Evolutionary conservation across 768 basidiomycete species (phyloP).

Genomic region (Russula earlei): DNA sequence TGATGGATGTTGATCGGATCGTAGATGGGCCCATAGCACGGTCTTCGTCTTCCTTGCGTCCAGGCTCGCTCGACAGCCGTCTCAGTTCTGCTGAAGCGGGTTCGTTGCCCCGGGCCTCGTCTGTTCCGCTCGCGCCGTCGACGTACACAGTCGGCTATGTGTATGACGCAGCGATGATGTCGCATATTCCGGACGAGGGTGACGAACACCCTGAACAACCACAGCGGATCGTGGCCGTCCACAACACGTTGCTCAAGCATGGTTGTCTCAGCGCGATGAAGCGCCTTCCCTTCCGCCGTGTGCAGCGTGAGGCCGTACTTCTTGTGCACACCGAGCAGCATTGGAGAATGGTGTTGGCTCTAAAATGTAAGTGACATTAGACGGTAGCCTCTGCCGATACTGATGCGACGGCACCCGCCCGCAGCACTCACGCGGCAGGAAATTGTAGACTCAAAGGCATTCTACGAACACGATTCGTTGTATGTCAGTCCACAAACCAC

Average conservation of each 20-base stretch:
- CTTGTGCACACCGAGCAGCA: slow-evolving; percentile 87
- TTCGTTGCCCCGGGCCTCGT: slow-evolving; percentile 23
- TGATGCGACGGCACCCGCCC: slow-evolving; percentile 10
- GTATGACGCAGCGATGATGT: slow-evolving; percentile 80
- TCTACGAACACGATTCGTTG: slow-evolving; percentile 86
- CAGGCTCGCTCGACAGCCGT: slow-evolving; percentile 1
- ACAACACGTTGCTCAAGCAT: slow-evolving; percentile 48
- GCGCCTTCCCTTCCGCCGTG: slow-evolving; percentile 64
- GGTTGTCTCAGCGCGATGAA: slow-evolving; percentile 65
- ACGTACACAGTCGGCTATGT: slow-evolving; percentile 63
- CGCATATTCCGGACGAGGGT: slow-evolving; percentile 57
- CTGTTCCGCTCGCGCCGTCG: slow-evolving; percentile 20
- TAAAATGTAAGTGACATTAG: slow-evolving; percentile 4
- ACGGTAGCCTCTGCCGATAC: slow-evolving; percentile 6
- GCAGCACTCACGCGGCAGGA: slow-evolving; percentile 69
- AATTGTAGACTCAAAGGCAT: slow-evolving; percentile 62
- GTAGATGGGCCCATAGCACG: background rate
- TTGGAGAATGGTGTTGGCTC: slow-evolving; percentile 79
- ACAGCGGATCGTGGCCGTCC: slow-evolving; percentile 69
- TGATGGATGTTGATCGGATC: slow-evolving; percentile 7
- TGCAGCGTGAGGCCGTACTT: slow-evolving; percentile 66
- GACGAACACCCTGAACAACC: slow-evolving; percentile 73
- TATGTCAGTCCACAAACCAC: slow-evolving; percentile 87
- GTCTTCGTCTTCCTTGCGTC: background rate
- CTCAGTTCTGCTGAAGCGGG: slow-evolving; percentile 4